Evolutionary conservation across 2,329 filamentous ascomycete genomes (phyloP).

Genomic region (Ophiosphaerella narmari): DNA sequence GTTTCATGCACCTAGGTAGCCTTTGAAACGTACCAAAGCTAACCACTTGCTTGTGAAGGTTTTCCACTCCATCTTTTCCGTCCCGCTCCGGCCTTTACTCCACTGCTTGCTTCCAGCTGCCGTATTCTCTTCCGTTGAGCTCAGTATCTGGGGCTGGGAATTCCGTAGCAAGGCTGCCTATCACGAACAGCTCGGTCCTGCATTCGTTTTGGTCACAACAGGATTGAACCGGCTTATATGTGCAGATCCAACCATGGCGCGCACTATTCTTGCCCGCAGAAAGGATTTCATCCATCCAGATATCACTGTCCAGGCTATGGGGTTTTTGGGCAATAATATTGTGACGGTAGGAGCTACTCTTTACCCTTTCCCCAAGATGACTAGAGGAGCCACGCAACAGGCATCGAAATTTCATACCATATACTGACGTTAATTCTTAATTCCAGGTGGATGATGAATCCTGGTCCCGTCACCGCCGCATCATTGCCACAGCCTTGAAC

Average conservation of each 20-base stretch:
- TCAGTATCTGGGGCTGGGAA: slow-evolving; percentile 19
- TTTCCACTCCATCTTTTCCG: background rate
- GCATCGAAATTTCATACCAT: background rate
- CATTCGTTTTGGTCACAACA: slow-evolving; percentile 20
- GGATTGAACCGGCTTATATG: slow-evolving; percentile 6
- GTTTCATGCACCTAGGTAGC: too few species aligned
- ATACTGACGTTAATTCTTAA: background rate
- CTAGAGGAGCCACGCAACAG: too few species aligned
- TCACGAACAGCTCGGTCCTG: slow-evolving; percentile 16
- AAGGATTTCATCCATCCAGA: slow-evolving; percentile 6
- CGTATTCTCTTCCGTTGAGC: slow-evolving; percentile 1
- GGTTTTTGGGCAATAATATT: background rate
- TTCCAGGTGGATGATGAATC: slow-evolving; percentile 4
- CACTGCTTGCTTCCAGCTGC: background rate
- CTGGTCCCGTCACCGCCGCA: slow-evolving; percentile 14
- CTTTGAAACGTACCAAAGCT: background rate
- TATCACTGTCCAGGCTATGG: background rate
- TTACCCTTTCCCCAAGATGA: background rate
- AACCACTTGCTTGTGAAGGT: background rate
- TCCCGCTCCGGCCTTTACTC: background rate
- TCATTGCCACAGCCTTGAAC: slow-evolving; percentile 14
- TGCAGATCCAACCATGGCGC: slow-evolving; percentile 6
- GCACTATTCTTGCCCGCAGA: slow-evolving; percentile 1
- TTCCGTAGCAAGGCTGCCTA: slow-evolving; percentile 9
- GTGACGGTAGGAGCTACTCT: background rate